phyloP scores from a whole-genome alignment of 2,329 filamentous ascomycete genomes.

The Diaporthe sp. region DNA sequence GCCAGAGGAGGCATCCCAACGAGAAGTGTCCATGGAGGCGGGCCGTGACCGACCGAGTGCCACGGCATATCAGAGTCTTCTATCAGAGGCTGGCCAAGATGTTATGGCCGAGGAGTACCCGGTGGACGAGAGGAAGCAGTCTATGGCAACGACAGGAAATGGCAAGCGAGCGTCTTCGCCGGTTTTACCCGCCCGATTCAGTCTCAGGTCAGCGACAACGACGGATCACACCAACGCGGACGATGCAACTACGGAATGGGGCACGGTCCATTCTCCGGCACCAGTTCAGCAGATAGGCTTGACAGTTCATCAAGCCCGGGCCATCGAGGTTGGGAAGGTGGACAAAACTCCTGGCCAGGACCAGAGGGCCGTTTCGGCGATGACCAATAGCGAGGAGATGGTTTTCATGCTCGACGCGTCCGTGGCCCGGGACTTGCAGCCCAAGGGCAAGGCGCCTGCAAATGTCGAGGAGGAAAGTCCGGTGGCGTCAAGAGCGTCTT shows the following conservation, averaged over 20 bases:
- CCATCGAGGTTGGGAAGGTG: slow-evolving; percentile 54
- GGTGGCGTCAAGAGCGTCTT: slow-evolving; percentile 43
- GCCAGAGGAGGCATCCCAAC: slow-evolving; percentile 36
- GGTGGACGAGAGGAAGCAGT: slow-evolving; percentile 37
- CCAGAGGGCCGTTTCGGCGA: slow-evolving; percentile 47
- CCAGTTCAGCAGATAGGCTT: slow-evolving; percentile 60
- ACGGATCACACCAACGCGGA: slow-evolving; percentile 59
- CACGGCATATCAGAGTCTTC: slow-evolving; percentile 49
- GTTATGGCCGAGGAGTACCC: slow-evolving; percentile 57
- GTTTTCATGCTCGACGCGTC: slow-evolving; percentile 61
- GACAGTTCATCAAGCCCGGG: slow-evolving; percentile 56
- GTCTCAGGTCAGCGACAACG: slow-evolving; percentile 50
- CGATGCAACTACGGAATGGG: slow-evolving; percentile 62
- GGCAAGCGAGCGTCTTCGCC: slow-evolving; percentile 65
- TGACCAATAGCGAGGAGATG: slow-evolving; percentile 53
- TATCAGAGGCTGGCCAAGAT: slow-evolving; percentile 52
- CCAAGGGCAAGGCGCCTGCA: not conserved
- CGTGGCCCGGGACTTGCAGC: slow-evolving; percentile 43
- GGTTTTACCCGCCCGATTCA: slow-evolving; percentile 58
- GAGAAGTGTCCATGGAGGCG: slow-evolving; percentile 18
- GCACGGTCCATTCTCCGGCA: slow-evolving; percentile 64
- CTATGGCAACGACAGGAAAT: slow-evolving; percentile 45
- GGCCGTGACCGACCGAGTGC: slow-evolving; percentile 47
- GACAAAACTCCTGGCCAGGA: slow-evolving; percentile 31
- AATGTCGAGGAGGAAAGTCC: slow-evolving; percentile 44